Base-by-base conservation (phyloP, 306 rosid species). In the Acacia confusa region DNA sequence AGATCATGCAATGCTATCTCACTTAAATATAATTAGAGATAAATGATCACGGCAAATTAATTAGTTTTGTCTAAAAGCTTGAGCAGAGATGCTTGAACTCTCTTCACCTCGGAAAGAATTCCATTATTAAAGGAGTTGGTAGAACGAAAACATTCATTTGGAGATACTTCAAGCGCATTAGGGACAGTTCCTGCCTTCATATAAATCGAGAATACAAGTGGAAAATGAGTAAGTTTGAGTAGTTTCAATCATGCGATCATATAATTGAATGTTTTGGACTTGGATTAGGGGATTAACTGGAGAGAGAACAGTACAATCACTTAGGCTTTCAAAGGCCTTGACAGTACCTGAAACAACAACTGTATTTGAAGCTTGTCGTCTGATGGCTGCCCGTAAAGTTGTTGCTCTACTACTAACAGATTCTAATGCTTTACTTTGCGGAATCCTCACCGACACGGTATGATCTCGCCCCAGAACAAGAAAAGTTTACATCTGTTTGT, bases 381-480 rank as follows among this genome's bases (percentile, higher is more conserved):
- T 95, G 69, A 92, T 96, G 99, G 94, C 97, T 88, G 88, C 95
- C 68, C 94, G 95, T 76, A 96, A 81, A 81, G 95, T 92, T 78
- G 97, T 94, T 87, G 97, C 99, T 77, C 78, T 96, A 47, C 85
- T 96, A 82, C 88, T 96, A 53, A 94, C 95, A 14, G 99, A 96
- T 84, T 94, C 98, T 14, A 92, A 91, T 82, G 99, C 97, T 57
- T 90, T 96, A 87, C 98, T 96, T 52, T 92, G 97, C 80, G 99
- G 99, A 81, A 96, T 96, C 83, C 99, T 96, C 79, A 96, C 99
- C 0, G 99, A 94, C 86, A 96, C 91, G 97, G 99, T 93, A 84
- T 72, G 67, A 47, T 66, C 44, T 22, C 27, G 24, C 48, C 71
- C 2, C 2, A 1, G 13, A 10, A 58, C 15, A n/a, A 3, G 4